These are phyloP conservation scores for Didymella keratinophila DNA, from an alignment of 2,329 filamentous ascomycete genomes.

Conservation along the genomic window DNA sequence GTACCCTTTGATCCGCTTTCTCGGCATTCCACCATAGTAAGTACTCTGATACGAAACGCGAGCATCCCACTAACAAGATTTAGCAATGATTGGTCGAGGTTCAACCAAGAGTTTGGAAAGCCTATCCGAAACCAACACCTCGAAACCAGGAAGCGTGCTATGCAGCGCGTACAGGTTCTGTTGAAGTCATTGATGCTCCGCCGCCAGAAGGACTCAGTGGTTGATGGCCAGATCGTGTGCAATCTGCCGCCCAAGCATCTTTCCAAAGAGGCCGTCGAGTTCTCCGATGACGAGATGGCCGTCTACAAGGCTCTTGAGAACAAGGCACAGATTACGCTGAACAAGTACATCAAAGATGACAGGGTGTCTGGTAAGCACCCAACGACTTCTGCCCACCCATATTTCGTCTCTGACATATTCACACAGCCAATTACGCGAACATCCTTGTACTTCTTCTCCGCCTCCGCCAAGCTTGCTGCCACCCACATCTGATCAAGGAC, in stretches of 20 bases:
- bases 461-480: constrained; percentile 81
- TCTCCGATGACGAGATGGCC: constrained; percentile 69
- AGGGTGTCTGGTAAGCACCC: constrained; percentile 63
- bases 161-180: constrained; percentile 75
- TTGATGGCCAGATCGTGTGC: constrained; percentile 81
- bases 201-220: constrained; percentile 78
- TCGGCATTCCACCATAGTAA: constrained; percentile 73
- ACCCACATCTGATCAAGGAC: constrained; percentile 75
- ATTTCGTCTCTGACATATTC: constrained; percentile 4
- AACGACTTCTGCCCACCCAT: background rate
- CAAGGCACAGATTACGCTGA: constrained; percentile 74
- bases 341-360: constrained; percentile 74
- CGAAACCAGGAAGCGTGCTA: constrained; percentile 56
- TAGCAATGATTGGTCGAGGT: constrained; percentile 64
- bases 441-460: constrained; percentile 81
- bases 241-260: constrained; percentile 71
- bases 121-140: constrained; percentile 54
- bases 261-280: constrained; percentile 68
- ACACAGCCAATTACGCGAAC: constrained; percentile 71
- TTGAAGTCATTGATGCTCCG: constrained; percentile 83
- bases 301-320: constrained; percentile 73
- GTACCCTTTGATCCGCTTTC: constrained; percentile 78
- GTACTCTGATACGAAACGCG: background rate
- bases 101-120: constrained; percentile 65
- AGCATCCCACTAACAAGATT: background rate